Evolutionary conservation across 2,329 filamentous ascomycete genomes (phyloP), one percentile per base, ranked within the genome.

Genomic region (Nemania serpens): DNA sequence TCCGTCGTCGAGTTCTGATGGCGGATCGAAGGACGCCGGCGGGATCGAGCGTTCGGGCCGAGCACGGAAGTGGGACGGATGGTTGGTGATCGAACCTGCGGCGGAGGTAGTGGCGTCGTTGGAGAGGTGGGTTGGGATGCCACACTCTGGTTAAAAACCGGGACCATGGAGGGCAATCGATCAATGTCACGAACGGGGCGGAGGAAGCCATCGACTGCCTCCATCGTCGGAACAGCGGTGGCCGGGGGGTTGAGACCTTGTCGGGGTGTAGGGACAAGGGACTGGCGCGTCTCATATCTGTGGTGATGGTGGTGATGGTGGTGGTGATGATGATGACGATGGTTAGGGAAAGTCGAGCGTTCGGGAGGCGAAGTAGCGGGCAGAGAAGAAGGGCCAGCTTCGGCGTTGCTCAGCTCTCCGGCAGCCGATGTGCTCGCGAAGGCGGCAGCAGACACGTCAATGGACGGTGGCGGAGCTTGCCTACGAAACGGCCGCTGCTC

Each of bases 1-100:
- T 97, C 94, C 5, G 88, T 91, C n/a, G 91, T 95, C 17, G 94
- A 97, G 64, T 90, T 86, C 71, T 97, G 93, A 71, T 97, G 94
- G 60, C 92, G 87, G 68, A 97, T 95, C 0, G 92, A 93, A 36
- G 93, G 92, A 37, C 93, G 86, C 69, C 91, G 84, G 53, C 89
- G 83, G 17, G 85, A 79, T 60, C 88, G 82, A 46, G 78, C 77
- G 4, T 81, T 78, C 2, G 83, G 80, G 2, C 82, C 82, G 20
- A 82, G 78, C 66, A 78, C 81, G 47, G 82, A 84, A 18, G 77
- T 81, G 25, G 81, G 82, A 62, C 78, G 84, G 61, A 81, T 80
- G 10, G 82, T 82, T 5, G 84, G 82, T 37, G 86, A 85, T 70
- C 81, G 75, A 62, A 83, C 73, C 77, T 89, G 88, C 25, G 87